These are phyloP conservation scores for Cenchrus purpureus DNA, from an alignment of 176 grass and related monocot species.

Conservation along the genomic window DNA sequence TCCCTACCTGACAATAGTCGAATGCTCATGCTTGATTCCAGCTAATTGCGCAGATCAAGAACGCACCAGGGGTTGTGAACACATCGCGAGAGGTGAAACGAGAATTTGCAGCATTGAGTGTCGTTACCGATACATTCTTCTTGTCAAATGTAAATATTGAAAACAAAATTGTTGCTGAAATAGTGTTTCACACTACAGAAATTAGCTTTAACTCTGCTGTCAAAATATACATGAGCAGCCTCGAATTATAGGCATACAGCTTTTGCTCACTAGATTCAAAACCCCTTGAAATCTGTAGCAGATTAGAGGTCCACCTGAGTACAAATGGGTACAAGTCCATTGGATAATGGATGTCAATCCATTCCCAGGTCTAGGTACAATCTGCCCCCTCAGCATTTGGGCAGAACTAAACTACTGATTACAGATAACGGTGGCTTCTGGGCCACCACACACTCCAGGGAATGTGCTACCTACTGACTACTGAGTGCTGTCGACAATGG, in stretches of 20 bases:
- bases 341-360: too few species aligned
- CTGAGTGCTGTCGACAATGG: background rate
- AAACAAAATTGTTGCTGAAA: background rate
- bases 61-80: background rate
- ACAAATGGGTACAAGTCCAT: conserved; percentile 5
- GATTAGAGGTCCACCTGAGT: conserved; percentile 1
- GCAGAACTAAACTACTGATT: conserved; percentile 29
- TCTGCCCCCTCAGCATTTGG: background rate
- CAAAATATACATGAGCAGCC: background rate
- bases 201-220: background rate
- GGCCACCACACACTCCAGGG: background rate
- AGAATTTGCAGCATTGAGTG: background rate
- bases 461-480: conserved; percentile 8
- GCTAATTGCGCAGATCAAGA: too few species aligned
- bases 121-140: background rate
- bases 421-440: conserved; percentile 21
- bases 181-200: background rate
- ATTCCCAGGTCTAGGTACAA: too few species aligned
- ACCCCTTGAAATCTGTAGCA: background rate
- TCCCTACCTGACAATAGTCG: too few species aligned
- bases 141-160: conserved; percentile 18
- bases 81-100: background rate
- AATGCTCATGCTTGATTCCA: too few species aligned
- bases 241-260: background rate
- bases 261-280: background rate